phyloP scores from a whole-genome alignment of 225 moss, liverwort and hornwort species.

The Marchantia paleacea region DNA sequence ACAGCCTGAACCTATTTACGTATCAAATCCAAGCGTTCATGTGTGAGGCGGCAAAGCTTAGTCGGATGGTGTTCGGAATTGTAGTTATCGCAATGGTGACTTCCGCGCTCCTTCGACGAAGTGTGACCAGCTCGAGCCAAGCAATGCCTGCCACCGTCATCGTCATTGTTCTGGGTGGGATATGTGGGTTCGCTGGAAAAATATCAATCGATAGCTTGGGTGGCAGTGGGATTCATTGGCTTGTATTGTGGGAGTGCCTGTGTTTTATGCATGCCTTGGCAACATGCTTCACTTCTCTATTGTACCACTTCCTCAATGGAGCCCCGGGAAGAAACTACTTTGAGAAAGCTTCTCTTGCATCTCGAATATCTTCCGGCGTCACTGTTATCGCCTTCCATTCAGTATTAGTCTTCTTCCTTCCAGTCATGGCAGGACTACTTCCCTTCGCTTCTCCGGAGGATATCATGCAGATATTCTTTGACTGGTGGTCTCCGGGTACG shows the following conservation, averaged over 20 bases:
- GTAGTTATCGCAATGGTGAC: slow-evolving; percentile 62
- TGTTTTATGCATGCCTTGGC: slow-evolving; percentile 60
- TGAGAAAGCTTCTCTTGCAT: slow-evolving; percentile 7
- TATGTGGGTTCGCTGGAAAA: slow-evolving; percentile 82
- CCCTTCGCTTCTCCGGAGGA: slow-evolving; percentile 67
- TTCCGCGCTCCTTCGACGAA: slow-evolving; percentile 59
- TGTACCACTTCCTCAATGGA: slow-evolving; percentile 62
- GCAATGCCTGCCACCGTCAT: slow-evolving; percentile 92
- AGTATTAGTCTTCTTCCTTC: slow-evolving; percentile 51
- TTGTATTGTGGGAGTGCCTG: slow-evolving; percentile 67
- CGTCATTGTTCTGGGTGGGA: slow-evolving; percentile 65
- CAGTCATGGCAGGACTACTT: slow-evolving; percentile 68
- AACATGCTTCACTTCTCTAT: slow-evolving; percentile 61
- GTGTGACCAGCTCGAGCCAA: slow-evolving; percentile 68
- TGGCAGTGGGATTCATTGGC: slow-evolving; percentile 79
- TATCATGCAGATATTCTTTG: slow-evolving; percentile 16
- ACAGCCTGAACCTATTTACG: slow-evolving; percentile 48
- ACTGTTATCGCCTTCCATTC: slow-evolving; percentile 56
- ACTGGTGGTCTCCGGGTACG: slow-evolving; percentile 15
- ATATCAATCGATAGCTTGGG: slow-evolving; percentile 89
- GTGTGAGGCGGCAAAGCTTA: slow-evolving; percentile 75
- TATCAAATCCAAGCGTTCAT: slow-evolving; percentile 57
- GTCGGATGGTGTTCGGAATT: slow-evolving; percentile 72
- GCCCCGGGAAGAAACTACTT: slow-evolving; percentile 16
- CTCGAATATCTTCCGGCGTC: slow-evolving; percentile 32